Base-by-base conservation (phyloP, 192 early-diverging fungal genomes). In the Lobosporangium transversale region DNA sequence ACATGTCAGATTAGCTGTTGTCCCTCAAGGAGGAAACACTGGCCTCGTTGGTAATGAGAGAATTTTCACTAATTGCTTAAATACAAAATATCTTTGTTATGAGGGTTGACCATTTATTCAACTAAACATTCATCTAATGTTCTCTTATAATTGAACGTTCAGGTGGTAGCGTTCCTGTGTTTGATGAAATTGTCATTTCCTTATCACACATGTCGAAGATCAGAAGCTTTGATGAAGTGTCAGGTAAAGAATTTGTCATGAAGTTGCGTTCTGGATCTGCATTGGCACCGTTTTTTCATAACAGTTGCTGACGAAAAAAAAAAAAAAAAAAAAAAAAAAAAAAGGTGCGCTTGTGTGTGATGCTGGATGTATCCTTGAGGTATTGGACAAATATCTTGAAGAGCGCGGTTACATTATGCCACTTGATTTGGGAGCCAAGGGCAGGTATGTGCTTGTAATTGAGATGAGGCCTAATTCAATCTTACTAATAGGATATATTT, bases 21-120 rank as follows among this genome's bases (percentile, higher is more conserved):
- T 96, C 10, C 96, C 98, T 32, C 98, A 99, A 81, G 97, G 98
- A 53, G 98, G 97, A 43, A 99, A 99, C 79, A 99, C 95, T 3
- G 96, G 96, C 30, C 84, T 99, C 23, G 97, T 98, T 23, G 97
- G 80, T 82, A 60, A 53, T 23, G 24, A 20, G 60, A 53, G 5
- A 31, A 4, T 10, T 30, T 4, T 15, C 36, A 54, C 27, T n/a
- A 20, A 10, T 40, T 31, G 47, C 18, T 7, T 23, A 18, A 32
- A 12, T 42, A 30, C 36, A 10, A 35, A 18, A 14, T 31, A 18
- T 3, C 11, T 10, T 3, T 5, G 7, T 30, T 29, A n/a, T 20
- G 5, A 40, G 12, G 18, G 27, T 24, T 58, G 55, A 45, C 58
- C 33, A 17, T n/a, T 17, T 14, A 14, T 14, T 40, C 37, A 40